These are phyloP conservation scores for Candida loeiensis DNA, from an alignment of 805 yeast genomes.

Conservation along the genomic window DNA sequence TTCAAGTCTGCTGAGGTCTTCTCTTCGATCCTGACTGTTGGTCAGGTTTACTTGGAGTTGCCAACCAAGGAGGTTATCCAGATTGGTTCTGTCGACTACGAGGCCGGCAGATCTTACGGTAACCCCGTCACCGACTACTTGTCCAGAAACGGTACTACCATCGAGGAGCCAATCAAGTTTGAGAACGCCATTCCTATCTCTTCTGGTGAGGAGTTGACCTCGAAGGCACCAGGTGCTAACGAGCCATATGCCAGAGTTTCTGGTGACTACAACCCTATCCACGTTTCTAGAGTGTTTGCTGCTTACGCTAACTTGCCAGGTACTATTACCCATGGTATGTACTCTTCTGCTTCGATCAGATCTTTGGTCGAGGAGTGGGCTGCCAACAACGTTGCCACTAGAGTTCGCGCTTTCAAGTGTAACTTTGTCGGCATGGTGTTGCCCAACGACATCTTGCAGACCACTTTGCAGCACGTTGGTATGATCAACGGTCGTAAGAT, in stretches of 20 bases:
- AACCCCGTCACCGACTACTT: slow-evolving; percentile 96
- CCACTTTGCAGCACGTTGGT: slow-evolving; percentile 91
- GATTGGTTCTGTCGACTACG: slow-evolving; percentile 80
- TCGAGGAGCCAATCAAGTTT: slow-evolving; percentile 89
- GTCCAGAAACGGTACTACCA: slow-evolving; percentile 84
- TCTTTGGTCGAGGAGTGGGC: slow-evolving; percentile 97
- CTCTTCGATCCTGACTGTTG: slow-evolving; percentile 77
- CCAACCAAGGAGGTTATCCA: slow-evolving; percentile 87
- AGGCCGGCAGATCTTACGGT: slow-evolving; percentile 91
- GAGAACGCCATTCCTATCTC: slow-evolving; percentile 88
- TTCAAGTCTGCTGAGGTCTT: slow-evolving; percentile 74
- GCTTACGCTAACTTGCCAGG: slow-evolving; percentile 92
- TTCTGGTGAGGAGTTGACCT: slow-evolving; percentile 54
- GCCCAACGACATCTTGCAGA: slow-evolving; percentile 87
- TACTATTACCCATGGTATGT: slow-evolving; percentile 99
- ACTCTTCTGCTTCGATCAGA: slow-evolving; percentile 92
- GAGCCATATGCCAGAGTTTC: slow-evolving; percentile 96
- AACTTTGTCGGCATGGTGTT: slow-evolving; percentile 94
- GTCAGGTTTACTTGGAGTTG: slow-evolving; percentile 81
- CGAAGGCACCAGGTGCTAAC: slow-evolving; percentile 91
- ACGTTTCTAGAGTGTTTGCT: slow-evolving; percentile 93
- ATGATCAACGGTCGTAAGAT: slow-evolving; percentile 99
- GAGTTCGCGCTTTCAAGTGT: slow-evolving; percentile 93
- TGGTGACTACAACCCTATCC: slow-evolving; percentile 98
- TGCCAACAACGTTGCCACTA: slow-evolving; percentile 91